Conservation (phyloP, 768 basidiomycete genomes). For the Lentinula lateritia region DNA sequence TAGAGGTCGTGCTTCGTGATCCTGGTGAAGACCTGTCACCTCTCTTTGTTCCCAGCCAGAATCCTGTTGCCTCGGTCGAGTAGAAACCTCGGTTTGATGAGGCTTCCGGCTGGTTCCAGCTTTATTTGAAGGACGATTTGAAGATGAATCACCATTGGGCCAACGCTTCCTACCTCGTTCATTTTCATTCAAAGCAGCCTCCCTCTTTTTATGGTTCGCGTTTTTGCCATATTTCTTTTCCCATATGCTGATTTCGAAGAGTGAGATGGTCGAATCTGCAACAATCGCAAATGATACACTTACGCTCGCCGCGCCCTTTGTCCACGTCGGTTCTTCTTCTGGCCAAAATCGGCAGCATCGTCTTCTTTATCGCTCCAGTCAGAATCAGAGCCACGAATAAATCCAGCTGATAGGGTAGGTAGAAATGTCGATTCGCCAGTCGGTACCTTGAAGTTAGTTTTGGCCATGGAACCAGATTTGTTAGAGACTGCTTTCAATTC, state of each 20-base stretch:
- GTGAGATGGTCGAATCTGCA: slow-evolving; percentile 1
- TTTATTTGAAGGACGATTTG: neutral
- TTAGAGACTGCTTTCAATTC: slow-evolving; percentile 23
- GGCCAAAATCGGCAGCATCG: slow-evolving; percentile 40
- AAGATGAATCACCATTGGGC: neutral
- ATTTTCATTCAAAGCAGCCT: slow-evolving; percentile 19
- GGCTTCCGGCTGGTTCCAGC: neutral
- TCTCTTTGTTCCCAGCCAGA: slow-evolving; percentile 4
- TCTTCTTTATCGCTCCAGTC: slow-evolving; percentile 69
- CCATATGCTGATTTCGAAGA: slow-evolving; percentile 71
- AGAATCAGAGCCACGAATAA: slow-evolving; percentile 72
- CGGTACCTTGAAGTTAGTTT: slow-evolving; percentile 15
- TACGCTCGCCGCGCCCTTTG: slow-evolving; percentile 93
- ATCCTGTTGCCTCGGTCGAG: neutral
- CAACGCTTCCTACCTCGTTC: slow-evolving; percentile 8
- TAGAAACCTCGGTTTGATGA: neutral
- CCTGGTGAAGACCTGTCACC: neutral
- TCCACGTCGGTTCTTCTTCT: slow-evolving; percentile 85
- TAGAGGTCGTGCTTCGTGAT: slow-evolving; percentile 32
- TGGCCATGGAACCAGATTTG: slow-evolving; percentile 15
- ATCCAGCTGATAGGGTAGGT: slow-evolving; percentile 85
- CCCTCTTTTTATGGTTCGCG: slow-evolving; percentile 87
- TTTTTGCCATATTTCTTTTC: slow-evolving; percentile 91
- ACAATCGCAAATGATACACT: slow-evolving; percentile 30
- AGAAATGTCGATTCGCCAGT: slow-evolving; percentile 62